phyloP scores from a whole-genome alignment of 805 yeast genomes.

The Ogataea haglerorum region DNA sequence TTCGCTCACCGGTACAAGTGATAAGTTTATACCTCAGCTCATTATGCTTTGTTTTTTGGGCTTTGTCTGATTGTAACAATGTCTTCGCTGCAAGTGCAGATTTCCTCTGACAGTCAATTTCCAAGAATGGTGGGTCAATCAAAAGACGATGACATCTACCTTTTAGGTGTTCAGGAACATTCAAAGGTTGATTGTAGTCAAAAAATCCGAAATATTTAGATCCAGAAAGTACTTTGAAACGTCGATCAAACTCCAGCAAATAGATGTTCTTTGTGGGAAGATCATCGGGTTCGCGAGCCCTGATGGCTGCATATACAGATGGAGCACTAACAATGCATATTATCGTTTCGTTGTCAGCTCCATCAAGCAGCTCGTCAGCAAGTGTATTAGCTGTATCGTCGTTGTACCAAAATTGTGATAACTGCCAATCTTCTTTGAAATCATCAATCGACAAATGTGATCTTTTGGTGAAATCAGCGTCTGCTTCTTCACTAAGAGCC shows the following conservation, averaged over 20 bases:
- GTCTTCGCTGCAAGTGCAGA: constrained; percentile 62
- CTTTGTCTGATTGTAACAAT: constrained; percentile 43
- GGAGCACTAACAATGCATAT: constrained; percentile 86
- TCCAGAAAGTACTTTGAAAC: constrained; percentile 75
- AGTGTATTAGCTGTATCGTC: constrained; percentile 67
- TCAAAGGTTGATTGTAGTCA: constrained; percentile 70
- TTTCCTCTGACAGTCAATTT: constrained; percentile 76
- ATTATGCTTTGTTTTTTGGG: constrained; percentile 39
- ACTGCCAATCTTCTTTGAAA: constrained; percentile 90
- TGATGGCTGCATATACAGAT: constrained; percentile 82
- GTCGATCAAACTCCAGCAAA: constrained; percentile 71
- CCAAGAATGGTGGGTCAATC: constrained; percentile 87
- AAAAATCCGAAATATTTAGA: constrained; percentile 62
- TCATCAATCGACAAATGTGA: constrained; percentile 48
- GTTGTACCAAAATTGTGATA: constrained; percentile 88
- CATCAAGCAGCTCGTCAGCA: constrained; percentile 71
- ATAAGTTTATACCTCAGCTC: constrained; percentile 47
- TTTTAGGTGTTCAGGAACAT: constrained; percentile 52
- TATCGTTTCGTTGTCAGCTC: constrained; percentile 68
- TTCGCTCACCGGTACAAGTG: constrained; percentile 89
- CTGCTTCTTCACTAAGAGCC: constrained; percentile 52
- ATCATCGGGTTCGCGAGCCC: constrained; percentile 44
- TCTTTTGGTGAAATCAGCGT: constrained; percentile 45
- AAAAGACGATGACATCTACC: constrained; percentile 68
- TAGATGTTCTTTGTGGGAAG: constrained; percentile 70